Conservation (phyloP, 2,329 filamentous ascomycete genomes). For the Stagonosporopsis vannaccii region DNA sequence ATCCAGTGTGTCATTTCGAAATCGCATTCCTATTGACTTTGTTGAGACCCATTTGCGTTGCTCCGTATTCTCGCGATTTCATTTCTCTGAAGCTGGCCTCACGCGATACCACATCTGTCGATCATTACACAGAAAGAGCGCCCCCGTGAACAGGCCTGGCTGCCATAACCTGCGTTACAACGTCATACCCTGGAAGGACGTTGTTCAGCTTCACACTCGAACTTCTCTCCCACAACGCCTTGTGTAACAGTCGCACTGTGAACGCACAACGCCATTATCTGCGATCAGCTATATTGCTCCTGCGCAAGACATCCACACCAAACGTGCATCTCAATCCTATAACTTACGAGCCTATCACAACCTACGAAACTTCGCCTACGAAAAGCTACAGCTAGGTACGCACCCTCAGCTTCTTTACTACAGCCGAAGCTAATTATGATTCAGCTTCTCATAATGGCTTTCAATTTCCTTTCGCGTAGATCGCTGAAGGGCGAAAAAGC, state of each 20-base stretch:
- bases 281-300: slow-evolving; percentile 17
- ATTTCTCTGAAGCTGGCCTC: slow-evolving; percentile 5
- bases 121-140: slow-evolving; percentile 37
- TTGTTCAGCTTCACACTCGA: slow-evolving; percentile 7
- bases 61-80: not conserved
- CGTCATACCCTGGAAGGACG: slow-evolving; percentile 28
- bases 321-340: slow-evolving; percentile 2
- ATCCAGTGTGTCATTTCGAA: not conserved
- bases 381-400: slow-evolving; percentile 3
- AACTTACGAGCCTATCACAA: not conserved
- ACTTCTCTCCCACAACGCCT: slow-evolving; percentile 1
- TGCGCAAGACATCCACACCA: slow-evolving; percentile 4
- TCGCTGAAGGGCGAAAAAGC: slow-evolving; percentile 43
- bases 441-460: slow-evolving; percentile 32
- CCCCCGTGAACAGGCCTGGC: slow-evolving; percentile 25
- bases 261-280: slow-evolving; percentile 7
- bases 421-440: slow-evolving; percentile 8
- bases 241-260: slow-evolving; percentile 14
- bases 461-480: slow-evolving; percentile 41
- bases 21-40: not conserved
- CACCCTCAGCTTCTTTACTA: not conserved
- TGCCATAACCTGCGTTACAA: slow-evolving; percentile 26
- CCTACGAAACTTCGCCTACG: slow-evolving; percentile 1
- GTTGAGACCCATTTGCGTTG: slow-evolving; percentile 18
- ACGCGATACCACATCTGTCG: slow-evolving; percentile 28